These are phyloP conservation scores for Colletotrichum camelliae DNA, from an alignment of 2,329 filamentous ascomycete genomes.

Conservation along the genomic window DNA sequence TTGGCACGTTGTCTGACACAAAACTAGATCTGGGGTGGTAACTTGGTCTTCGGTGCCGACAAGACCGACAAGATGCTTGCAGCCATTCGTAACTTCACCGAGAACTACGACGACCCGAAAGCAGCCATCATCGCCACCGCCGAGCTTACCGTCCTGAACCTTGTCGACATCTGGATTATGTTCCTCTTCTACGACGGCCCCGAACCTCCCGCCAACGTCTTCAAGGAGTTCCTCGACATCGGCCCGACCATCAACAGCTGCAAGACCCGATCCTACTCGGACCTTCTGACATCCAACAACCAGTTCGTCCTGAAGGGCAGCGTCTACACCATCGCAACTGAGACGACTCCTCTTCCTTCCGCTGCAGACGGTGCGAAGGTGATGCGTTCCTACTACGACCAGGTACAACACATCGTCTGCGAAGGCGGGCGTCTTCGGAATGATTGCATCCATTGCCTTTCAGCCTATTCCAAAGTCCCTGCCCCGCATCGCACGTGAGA, in stretches of 20 bases:
- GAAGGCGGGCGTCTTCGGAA: neutral
- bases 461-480: slow-evolving; percentile 44
- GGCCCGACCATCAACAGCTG: slow-evolving; percentile 46
- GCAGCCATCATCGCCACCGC: slow-evolving; percentile 65
- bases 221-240: slow-evolving; percentile 60
- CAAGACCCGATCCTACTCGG: slow-evolving; percentile 51
- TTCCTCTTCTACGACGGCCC: slow-evolving; percentile 69
- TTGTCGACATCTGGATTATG: slow-evolving; percentile 61
- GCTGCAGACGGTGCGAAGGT: slow-evolving; percentile 30
- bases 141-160: slow-evolving; percentile 46
- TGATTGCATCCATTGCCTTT: slow-evolving; percentile 38
- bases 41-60: slow-evolving; percentile 39
- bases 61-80: slow-evolving; percentile 43
- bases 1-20: neutral
- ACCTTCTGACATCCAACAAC: slow-evolving; percentile 47
- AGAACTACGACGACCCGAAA: slow-evolving; percentile 61
- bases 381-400: slow-evolving; percentile 33
- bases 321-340: slow-evolving; percentile 42
- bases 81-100: slow-evolving; percentile 60
- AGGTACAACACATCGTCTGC: slow-evolving; percentile 35
- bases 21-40: slow-evolving; percentile 46
- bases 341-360: slow-evolving; percentile 39
- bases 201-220: slow-evolving; percentile 54
- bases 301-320: slow-evolving; percentile 36
- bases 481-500: slow-evolving; percentile 32